These are phyloP conservation scores for Cystobasidium tubakii DNA, from an alignment of 768 basidiomycete species.

Conservation along the genomic window DNA sequence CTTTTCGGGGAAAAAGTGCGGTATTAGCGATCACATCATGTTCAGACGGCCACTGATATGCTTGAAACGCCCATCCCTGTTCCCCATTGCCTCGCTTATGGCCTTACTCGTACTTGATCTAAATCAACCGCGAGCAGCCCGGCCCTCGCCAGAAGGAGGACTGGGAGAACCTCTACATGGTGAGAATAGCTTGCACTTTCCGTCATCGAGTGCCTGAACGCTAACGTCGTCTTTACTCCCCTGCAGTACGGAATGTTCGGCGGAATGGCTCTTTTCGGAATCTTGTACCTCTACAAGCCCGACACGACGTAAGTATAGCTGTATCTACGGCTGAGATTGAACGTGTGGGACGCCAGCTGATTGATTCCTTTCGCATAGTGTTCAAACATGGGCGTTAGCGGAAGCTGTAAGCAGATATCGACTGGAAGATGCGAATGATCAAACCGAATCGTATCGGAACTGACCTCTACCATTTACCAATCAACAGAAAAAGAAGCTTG, in stretches of 20 bases:
- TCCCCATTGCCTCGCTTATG: background rate
- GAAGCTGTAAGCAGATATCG: slow-evolving; percentile 22
- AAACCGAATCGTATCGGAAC: background rate
- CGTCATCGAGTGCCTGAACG: background rate
- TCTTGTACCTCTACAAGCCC: slow-evolving; percentile 36
- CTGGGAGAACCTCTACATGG: slow-evolving; percentile 30
- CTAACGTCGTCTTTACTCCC: background rate
- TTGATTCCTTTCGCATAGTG: background rate
- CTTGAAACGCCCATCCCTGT: background rate
- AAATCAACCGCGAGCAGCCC: slow-evolving; percentile 13
- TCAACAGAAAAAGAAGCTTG: slow-evolving; percentile 33
- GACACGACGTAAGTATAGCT: slow-evolving; percentile 11
- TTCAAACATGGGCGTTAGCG: slow-evolving; percentile 35
- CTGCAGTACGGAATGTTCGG: slow-evolving; percentile 30
- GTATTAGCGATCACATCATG: background rate
- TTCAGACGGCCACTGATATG: background rate
- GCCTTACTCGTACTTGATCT: background rate
- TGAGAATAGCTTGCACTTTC: background rate
- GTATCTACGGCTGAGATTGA: background rate
- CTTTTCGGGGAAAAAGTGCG: slow-evolving; percentile 29
- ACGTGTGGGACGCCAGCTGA: background rate
- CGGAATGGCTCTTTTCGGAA: slow-evolving; percentile 31
- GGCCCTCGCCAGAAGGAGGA: slow-evolving; percentile 30
- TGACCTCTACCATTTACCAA: background rate
- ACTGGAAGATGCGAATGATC: background rate